These are phyloP conservation scores for Choiromyces venosus DNA, from an alignment of 495 filamentous ascomycete species.

Conservation along the genomic window DNA sequence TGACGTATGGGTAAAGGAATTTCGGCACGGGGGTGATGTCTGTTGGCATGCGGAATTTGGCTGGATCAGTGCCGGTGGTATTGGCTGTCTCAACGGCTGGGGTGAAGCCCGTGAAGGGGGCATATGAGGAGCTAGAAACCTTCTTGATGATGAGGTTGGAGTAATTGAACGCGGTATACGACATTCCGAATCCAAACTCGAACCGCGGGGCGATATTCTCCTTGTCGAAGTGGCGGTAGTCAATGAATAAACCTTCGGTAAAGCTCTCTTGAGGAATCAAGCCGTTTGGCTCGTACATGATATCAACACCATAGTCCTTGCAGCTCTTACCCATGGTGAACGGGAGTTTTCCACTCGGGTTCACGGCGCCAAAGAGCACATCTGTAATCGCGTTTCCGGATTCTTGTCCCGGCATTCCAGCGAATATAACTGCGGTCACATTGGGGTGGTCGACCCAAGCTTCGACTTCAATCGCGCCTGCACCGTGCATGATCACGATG, in stretches of 20 bases:
- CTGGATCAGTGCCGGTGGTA: slow-evolving; percentile 8
- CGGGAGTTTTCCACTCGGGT: slow-evolving; percentile 76
- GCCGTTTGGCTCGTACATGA: slow-evolving; percentile 72
- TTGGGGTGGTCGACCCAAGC: slow-evolving; percentile 80
- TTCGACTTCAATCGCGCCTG: slow-evolving; percentile 71
- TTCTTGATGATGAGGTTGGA: slow-evolving; percentile 63
- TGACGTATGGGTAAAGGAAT: slow-evolving; percentile 90
- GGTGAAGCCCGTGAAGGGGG: slow-evolving; percentile 54
- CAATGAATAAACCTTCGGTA: slow-evolving; percentile 82
- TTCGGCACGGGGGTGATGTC: slow-evolving; percentile 51
- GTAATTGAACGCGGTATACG: slow-evolving; percentile 82
- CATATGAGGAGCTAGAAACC: slow-evolving; percentile 39
- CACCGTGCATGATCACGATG: slow-evolving; percentile 83
- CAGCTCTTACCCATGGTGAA: slow-evolving; percentile 79
- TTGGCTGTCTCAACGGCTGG: slow-evolving; percentile 36
- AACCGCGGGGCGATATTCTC: slow-evolving; percentile 67
- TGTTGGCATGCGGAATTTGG: slow-evolving; percentile 69
- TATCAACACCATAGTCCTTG: slow-evolving; percentile 66
- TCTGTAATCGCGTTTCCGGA: slow-evolving; percentile 86
- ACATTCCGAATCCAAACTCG: slow-evolving; percentile 87
- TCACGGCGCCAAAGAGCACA: slow-evolving; percentile 82
- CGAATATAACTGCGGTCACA: slow-evolving; percentile 89
- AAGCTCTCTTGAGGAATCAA: slow-evolving; percentile 76
- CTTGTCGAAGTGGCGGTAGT: slow-evolving; percentile 88
- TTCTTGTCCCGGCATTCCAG: slow-evolving; percentile 87